Evolutionary conservation across 208 protist species (phyloP), one percentile per base, ranked within the genome.

Genomic region (Acanthamoeba lenticulata): DNA sequence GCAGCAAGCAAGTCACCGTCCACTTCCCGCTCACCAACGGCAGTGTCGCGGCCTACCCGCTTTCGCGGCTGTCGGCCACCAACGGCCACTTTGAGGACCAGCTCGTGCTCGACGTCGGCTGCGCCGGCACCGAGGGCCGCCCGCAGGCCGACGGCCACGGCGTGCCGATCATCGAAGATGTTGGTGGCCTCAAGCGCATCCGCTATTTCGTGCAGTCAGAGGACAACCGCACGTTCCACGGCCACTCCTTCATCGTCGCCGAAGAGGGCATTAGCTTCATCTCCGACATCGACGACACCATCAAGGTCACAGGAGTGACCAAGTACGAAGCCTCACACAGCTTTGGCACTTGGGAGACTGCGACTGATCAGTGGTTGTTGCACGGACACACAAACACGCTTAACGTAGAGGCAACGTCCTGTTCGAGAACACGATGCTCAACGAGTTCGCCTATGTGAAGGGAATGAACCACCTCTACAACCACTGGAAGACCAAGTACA

Each of bases 71-170:
- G 42, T 86, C 77, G 36, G 45, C 44, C 3, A 86, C 44, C 77
- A 86, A 86, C 44, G 77, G 77, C n/a, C 77, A 86, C 44, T 86
- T 86, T 38, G 77, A 86, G 44, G 77, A 86, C 29, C 27, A 32
- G 36, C 21, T 86, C 77, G 65, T 77, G 29, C 65, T 77, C 34
- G 34, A 77, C 29, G 65, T 77, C 17, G 65, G 65, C 19, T 77
- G 65, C 36, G 36, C 65, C 34, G 34, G 34, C 65, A 21, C 29
- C 65, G 65, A 77, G 11, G 65, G 55, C 55, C 29, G 29, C 24
- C 38, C 19, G 9, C 44, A 86, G 21, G 77, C 45, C n/a, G 42
- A 86, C 38, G 77, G 34, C 19, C 44, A 21, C 7, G 45, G 45
- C 29, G 29, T 60, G 45, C 38, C 44, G 15, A 11, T 86, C 6